Conservation (phyloP, 2,329 filamentous ascomycete genomes). For the Calonectria ilicicola region DNA sequence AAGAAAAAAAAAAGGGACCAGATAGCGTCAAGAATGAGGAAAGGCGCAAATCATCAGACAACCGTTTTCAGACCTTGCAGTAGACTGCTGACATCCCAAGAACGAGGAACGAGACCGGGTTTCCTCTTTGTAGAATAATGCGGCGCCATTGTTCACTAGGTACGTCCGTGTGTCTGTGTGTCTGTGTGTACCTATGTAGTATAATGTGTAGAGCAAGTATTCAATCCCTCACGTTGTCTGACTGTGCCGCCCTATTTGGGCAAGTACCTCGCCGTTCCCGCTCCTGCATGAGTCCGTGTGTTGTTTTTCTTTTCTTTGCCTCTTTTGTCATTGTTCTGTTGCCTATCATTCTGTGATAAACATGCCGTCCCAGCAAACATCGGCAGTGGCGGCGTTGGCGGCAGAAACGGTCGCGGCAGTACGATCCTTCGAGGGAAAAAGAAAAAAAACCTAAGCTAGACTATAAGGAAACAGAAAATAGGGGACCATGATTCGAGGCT, state of each 20-base stretch:
- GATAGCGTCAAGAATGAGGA: constrained; percentile 3
- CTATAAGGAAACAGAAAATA: not conserved
- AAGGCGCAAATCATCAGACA: constrained; percentile 4
- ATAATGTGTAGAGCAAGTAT: not conserved
- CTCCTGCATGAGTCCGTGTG: constrained; percentile 11
- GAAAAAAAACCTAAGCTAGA: not conserved
- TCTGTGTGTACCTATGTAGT: not conserved
- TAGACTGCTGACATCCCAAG: not conserved
- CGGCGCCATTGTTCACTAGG: not conserved
- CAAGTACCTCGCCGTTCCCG: not conserved
- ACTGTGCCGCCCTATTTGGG: not conserved
- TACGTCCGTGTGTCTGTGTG: not conserved
- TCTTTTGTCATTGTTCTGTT: not conserved
- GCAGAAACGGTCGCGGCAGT: constrained; percentile 18
- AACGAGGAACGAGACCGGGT: not conserved
- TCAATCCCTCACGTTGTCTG: constrained; percentile 2
- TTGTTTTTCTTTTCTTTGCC: not conserved
- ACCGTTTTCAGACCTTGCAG: constrained; percentile 20
- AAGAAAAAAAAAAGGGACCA: constrained; percentile 4
- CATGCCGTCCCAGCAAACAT: not conserved
- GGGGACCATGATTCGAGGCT: not conserved
- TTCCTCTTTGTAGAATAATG: not conserved
- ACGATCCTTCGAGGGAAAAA: not conserved
- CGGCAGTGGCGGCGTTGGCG: constrained; percentile 5
- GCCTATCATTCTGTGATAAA: not conserved